Base-by-base conservation (phyloP, 305 asterid genomes). In the Fraxinus paxiana region DNA sequence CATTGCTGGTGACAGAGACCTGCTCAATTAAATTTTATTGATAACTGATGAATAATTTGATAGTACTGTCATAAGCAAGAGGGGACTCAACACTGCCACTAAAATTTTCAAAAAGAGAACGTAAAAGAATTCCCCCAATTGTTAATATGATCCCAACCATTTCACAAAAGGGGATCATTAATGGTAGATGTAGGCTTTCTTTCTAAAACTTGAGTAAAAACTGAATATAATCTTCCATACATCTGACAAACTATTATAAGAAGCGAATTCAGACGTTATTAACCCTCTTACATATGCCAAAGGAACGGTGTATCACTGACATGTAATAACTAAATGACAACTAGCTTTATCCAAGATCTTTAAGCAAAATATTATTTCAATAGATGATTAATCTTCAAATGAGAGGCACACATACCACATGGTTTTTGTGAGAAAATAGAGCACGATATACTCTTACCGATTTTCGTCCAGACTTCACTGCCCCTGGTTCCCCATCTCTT, bases 1-100 rank as follows among this genome's bases (percentile, higher is more conserved):
- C 99, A 96, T 31, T 76, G 84, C 82, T 86, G 85, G 46, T 96
- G 99, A 87, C 94, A 96, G 82, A 89, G 85, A 80, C 96, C 99
- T 96, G 92, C 71, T 56, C 35, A 87, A 80, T 77, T 75, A 78
- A 79, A 80, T 59, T 80, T 78, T 22, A 35, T 77, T 28, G 37
- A 77, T 80, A 5, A 85, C 75, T 76, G 73, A 10, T 65, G 18
- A 70, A 37, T 70, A 70, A 5, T 70, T 70, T 15, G 46, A 6
- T 35, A 71, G 41, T 65, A 34, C 71, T 43, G 33, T 61, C 77
- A 80, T 54, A 75, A 28, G 46, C 37, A 69, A 33, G 38, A 78
- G 51, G 41, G 38, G 76, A 73, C 70, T 77, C 83, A 59, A 63
- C 73, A 46, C 41, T 73, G 77, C 54, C 67, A 28, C 59, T 13